These are phyloP conservation scores for Cynanchum wilfordii DNA, from an alignment of 257 asterid species.

Conservation along the genomic window DNA sequence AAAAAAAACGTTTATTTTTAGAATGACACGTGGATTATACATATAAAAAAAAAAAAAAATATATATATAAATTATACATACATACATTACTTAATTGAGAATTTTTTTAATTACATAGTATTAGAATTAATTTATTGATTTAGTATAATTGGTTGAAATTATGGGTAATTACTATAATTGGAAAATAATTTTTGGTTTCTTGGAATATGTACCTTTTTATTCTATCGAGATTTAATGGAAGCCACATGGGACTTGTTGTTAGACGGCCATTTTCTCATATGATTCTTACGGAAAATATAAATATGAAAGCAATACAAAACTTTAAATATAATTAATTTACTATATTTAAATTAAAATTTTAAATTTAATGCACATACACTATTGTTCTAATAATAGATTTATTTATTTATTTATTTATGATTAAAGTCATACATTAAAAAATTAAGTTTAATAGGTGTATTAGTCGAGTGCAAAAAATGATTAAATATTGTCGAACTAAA, in stretches of 20 bases:
- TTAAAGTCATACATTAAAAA: too few species aligned
- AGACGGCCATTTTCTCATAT: neutral
- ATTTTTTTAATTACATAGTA: too few species aligned
- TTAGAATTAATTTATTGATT: neutral
- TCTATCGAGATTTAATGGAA: neutral
- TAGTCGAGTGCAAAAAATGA: too few species aligned
- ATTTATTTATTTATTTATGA: too few species aligned
- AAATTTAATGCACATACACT: too few species aligned
- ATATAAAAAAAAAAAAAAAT: too few species aligned
- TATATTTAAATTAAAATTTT: too few species aligned
- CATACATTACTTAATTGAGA: neutral
- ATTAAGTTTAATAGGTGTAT: too few species aligned
- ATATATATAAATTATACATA: too few species aligned
- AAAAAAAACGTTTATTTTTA: neutral
- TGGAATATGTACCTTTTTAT: neutral
- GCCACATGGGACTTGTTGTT: neutral
- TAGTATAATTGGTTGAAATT: neutral
- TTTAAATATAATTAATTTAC: neutral
- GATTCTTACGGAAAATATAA: neutral
- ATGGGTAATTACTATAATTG: neutral
- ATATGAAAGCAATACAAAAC: neutral
- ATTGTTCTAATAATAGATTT: too few species aligned
- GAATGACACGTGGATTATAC: constrained; percentile 8
- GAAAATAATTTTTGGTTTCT: neutral
- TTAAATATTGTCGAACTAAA: too few species aligned